Percentiles rank a stretch among this genome's conserved stretches.
Evolutionary conservation across 148 eudicot species (phyloP).

Genomic region (Vaccinium corymbosum): DNA sequence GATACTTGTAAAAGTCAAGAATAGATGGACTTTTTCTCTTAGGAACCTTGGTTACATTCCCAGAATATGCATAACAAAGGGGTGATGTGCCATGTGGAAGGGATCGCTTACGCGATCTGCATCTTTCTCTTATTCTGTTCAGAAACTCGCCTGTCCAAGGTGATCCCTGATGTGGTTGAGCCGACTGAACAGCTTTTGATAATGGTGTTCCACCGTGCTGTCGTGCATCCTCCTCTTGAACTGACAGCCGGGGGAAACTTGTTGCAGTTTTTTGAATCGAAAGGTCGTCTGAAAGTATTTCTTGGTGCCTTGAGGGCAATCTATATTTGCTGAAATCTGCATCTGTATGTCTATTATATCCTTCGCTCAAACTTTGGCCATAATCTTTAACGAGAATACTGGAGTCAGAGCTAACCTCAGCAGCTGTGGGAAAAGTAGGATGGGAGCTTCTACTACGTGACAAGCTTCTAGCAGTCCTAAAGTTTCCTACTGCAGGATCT

Average conservation of each 20-base stretch:
- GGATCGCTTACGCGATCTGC: slow-evolving; percentile 57
- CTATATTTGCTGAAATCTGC: slow-evolving; percentile 25
- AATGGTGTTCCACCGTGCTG: slow-evolving; percentile 53
- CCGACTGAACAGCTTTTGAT: slow-evolving; percentile 61
- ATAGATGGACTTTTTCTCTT: slow-evolving; percentile 88
- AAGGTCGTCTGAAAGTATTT: slow-evolving; percentile 23
- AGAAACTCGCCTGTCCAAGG: slow-evolving; percentile 96
- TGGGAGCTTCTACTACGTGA: slow-evolving; percentile 37
- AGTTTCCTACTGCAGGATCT: slow-evolving; percentile 29
- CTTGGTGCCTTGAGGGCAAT: slow-evolving; percentile 25
- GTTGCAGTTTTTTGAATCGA: slow-evolving; percentile 27
- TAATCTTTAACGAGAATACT: slow-evolving; percentile 30
- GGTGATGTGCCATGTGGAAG: slow-evolving; percentile 46
- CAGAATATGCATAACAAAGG: slow-evolving; percentile 31
- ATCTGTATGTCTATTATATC: slow-evolving; percentile 24
- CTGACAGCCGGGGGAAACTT: slow-evolving; percentile 26
- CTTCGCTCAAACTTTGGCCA: slow-evolving; percentile 26
- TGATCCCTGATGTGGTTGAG: slow-evolving; percentile 60
- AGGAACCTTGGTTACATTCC: slow-evolving; percentile 35
- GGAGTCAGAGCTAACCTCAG: slow-evolving; percentile 33
- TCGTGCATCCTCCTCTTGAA: slow-evolving; percentile 31
- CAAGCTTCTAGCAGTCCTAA: slow-evolving; percentile 40
- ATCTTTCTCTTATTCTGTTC: slow-evolving; percentile 77
- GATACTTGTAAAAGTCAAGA: slow-evolving; percentile 71
- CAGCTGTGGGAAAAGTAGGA: slow-evolving; percentile 39